A percentile compares a stretch with the other conserved stretches of the same genome.
Conservation (phyloP, 1,284 basidiomycete genomes). For the Fomitopsis pinicola region DNA sequence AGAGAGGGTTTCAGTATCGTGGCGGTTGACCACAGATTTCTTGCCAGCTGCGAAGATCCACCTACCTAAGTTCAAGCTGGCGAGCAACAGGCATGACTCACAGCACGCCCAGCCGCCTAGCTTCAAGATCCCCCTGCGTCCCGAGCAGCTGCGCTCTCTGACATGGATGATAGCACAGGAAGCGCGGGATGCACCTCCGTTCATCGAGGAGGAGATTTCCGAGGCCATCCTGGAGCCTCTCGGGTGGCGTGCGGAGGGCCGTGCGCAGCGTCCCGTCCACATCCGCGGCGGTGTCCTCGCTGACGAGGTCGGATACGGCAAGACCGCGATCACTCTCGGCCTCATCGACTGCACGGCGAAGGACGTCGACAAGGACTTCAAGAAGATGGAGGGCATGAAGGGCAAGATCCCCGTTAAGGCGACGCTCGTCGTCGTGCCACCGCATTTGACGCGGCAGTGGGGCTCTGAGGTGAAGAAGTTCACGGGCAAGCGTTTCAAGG, state of each 20-base stretch:
- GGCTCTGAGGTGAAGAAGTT: slow-evolving; percentile 85
- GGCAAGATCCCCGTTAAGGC: slow-evolving; percentile 77
- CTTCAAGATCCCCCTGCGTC: slow-evolving; percentile 73
- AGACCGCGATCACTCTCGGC: slow-evolving; percentile 92
- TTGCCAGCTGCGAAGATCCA: slow-evolving; percentile 59
- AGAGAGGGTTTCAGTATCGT: slow-evolving; percentile 59
- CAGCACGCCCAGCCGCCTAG: slow-evolving; percentile 75
- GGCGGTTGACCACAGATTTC: slow-evolving; percentile 81
- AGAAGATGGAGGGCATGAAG: slow-evolving; percentile 37
- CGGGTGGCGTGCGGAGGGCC: slow-evolving; percentile 91
- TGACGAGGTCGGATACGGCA: slow-evolving; percentile 95
- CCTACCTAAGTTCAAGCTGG: slow-evolving; percentile 62
- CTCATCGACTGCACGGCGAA: slow-evolving; percentile 72
- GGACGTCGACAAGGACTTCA: slow-evolving; percentile 53
- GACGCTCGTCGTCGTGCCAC: slow-evolving; percentile 84
- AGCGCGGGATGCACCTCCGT: slow-evolving; percentile 58
- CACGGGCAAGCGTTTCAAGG: slow-evolving; percentile 58
- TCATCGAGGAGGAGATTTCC: slow-evolving; percentile 91
- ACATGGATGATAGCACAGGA: slow-evolving; percentile 93
- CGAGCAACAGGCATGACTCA: slow-evolving; percentile 76
- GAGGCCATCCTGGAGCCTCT: slow-evolving; percentile 84
- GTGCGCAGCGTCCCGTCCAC: slow-evolving; percentile 72
- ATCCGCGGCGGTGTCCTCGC: slow-evolving; percentile 91
- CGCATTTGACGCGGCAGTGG: slow-evolving; percentile 91
- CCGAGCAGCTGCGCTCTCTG: slow-evolving; percentile 87